These are phyloP conservation scores for Phtheirospermum japonicum DNA, from an alignment of 257 asterid species.

Conservation along the genomic window DNA sequence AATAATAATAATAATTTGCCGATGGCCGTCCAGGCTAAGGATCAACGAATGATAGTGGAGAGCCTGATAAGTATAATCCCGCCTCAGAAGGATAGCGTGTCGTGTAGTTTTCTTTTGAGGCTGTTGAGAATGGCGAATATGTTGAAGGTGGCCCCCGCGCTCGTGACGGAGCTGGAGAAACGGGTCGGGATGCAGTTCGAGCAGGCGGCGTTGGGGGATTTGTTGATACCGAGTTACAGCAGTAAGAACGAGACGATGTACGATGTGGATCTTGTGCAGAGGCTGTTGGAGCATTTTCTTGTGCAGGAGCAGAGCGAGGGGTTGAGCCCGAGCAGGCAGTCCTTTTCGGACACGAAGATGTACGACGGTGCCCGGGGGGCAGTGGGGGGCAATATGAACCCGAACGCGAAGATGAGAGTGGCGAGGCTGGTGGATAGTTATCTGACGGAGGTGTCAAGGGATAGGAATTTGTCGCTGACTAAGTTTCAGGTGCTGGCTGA, in stretches of 20 bases:
- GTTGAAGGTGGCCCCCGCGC: slow-evolving; percentile 86
- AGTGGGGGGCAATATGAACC: slow-evolving; percentile 28
- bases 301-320: slow-evolving; percentile 81
- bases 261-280: slow-evolving; percentile 87
- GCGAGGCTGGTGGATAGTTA: slow-evolving; percentile 92
- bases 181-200: slow-evolving; percentile 95
- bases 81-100: slow-evolving; percentile 74
- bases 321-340: slow-evolving; percentile 61
- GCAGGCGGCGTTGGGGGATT: slow-evolving; percentile 75
- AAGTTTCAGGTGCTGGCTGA: slow-evolving; percentile 91
- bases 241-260: slow-evolving; percentile 59
- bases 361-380: slow-evolving; percentile 46
- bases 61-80: slow-evolving; percentile 93
- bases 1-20: slow-evolving; percentile 4
- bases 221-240: slow-evolving; percentile 64
- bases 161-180: slow-evolving; percentile 87
- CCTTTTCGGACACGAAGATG: slow-evolving; percentile 54
- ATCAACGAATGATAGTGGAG: slow-evolving; percentile 79
- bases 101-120: slow-evolving; percentile 84
- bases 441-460: slow-evolving; percentile 89
- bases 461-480: slow-evolving; percentile 62
- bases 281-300: slow-evolving; percentile 88
- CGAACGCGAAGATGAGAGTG: slow-evolving; percentile 79
- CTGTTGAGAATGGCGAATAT: slow-evolving; percentile 71
- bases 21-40: slow-evolving; percentile 51